These are phyloP conservation scores for Syzygium aqueum DNA, from an alignment of 345 rosid species.

Conservation along the genomic window DNA sequence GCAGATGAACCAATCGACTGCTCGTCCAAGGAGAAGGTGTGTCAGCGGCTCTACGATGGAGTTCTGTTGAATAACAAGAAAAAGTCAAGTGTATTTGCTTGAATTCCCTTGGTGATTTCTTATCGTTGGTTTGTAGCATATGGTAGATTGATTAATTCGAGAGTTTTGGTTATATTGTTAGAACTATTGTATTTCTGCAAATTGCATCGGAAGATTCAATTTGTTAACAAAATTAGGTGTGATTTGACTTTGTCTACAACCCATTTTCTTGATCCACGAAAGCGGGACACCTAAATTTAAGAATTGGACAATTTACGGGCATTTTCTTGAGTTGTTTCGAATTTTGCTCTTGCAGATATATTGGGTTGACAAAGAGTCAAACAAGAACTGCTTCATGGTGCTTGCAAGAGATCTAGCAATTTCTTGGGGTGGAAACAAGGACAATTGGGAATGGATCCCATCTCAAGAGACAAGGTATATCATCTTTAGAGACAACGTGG, in stretches of 20 bases:
- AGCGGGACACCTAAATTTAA: too few species aligned
- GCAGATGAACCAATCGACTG: background rate
- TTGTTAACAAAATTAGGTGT: too few species aligned
- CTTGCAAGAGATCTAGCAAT: background rate
- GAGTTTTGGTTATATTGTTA: background rate
- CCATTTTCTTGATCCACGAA: too few species aligned
- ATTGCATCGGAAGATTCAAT: too few species aligned
- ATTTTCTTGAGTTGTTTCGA: background rate
- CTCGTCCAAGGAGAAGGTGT: background rate
- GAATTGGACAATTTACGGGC: background rate
- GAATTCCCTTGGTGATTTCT: background rate
- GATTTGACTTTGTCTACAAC: too few species aligned
- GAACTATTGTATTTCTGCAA: too few species aligned
- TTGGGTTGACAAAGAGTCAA: background rate
- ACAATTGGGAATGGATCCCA: background rate
- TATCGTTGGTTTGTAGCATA: background rate
- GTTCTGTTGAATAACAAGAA: background rate
- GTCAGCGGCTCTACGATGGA: background rate
- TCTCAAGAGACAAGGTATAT: background rate
- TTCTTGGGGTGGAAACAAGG: background rate
- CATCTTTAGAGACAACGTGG: background rate
- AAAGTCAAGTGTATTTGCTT: background rate
- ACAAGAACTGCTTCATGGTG: conserved; percentile 5
- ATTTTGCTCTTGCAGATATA: background rate
- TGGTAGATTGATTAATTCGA: background rate